These are phyloP conservation scores for Astrothelium macrocarpum DNA, from an alignment of 495 filamentous ascomycete genomes.

Conservation along the genomic window DNA sequence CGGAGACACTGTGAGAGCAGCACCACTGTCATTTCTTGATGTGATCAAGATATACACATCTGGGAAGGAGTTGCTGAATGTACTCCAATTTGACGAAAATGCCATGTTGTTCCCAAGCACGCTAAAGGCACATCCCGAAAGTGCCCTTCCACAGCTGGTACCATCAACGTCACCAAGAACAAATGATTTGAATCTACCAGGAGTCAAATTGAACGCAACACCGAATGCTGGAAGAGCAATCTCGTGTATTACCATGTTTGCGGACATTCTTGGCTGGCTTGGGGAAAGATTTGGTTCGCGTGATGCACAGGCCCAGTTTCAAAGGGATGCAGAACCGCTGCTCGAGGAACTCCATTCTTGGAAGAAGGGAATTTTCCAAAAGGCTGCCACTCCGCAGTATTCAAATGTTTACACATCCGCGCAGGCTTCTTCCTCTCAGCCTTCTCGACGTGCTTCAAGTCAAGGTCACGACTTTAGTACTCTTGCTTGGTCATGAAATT, in stretches of 20 bases:
- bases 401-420: background rate
- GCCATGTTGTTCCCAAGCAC: constrained; percentile 20
- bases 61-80: constrained; percentile 57
- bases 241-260: background rate
- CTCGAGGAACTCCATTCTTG: background rate
- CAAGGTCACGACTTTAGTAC: too few relatives aligned
- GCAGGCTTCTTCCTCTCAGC: background rate
- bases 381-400: background rate
- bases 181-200: background rate
- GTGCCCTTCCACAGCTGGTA: background rate
- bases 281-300: background rate
- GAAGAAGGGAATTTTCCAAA: background rate
- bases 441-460: background rate
- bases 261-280: background rate
- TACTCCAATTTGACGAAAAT: constrained; percentile 49
- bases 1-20: constrained; percentile 34
- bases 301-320: background rate
- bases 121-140: background rate
- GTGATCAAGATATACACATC: constrained; percentile 62
- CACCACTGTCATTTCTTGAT: constrained; percentile 66
- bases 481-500: too few relatives aligned
- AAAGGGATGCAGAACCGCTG: background rate
- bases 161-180: background rate
- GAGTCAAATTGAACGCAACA: background rate
- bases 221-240: constrained; percentile 5